Evolutionary conservation across 345 rosid species (phyloP), one percentile per base, ranked within the genome.

Genomic region (Conringia planisiliqua): DNA sequence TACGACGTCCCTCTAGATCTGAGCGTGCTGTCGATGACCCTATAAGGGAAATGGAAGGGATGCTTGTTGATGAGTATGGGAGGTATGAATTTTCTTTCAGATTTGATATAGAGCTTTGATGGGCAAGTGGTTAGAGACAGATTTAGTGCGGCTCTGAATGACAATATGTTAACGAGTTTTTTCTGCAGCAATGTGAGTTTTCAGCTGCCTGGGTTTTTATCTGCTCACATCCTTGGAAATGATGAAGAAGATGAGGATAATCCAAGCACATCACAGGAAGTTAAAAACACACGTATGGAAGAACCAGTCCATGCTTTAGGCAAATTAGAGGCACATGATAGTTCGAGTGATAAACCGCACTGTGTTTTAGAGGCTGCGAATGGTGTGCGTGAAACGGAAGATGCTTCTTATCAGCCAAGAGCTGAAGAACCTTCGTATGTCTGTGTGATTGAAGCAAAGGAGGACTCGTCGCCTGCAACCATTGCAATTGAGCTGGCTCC

Each of bases 61-160:
- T 95, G 91, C 83, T 86, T 81, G 94, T 95, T 48, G 99, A 95
- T 79, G 99, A 95, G 82, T 95, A 95, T 85, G 99, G 99, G 68
- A 95, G 99, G 99, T 95, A 65, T 36, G 83, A 56, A 24, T 3
- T 27, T 29, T 70, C 29, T 70, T 38, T 33, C 46, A 13, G 66
- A 39, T 54, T 35, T 55, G 18, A 62, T 22, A 32, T 61, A 43
- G 43, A 40, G 27, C 56, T 47, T 70, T 42, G 56, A 52, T 62
- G 66, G 51, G 63, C 30, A 57, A 54, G 48, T 38, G 63, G 38
- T 26, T 29, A 36, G 18, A 67, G 39, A 48, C 51, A 27, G 66
- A 32, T 61, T 66, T 61, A n/a, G 27, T 68, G 12, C 54, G 6
- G 54, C 59, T 75, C 56, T 42, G 47, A 17, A 33, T 56, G 10